A percentile compares a stretch with the other conserved stretches of the same genome.
Conservation (phyloP, 129 eudicot genomes). For the Tagetes erecta region DNA sequence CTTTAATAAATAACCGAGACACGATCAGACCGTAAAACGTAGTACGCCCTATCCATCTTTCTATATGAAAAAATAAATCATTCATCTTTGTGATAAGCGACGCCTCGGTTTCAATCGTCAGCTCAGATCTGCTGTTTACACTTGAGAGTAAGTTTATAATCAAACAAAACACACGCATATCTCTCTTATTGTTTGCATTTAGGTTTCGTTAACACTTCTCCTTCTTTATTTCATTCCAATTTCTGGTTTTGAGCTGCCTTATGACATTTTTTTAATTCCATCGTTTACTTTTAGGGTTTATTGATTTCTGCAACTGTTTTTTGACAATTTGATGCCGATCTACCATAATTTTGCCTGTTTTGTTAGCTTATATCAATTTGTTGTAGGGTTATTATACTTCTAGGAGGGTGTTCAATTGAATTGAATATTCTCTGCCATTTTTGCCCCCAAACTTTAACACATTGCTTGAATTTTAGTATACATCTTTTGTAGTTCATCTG, state of each 20-base stretch:
- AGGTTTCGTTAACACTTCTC: background rate
- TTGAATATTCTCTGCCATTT: background rate
- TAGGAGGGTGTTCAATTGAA: background rate
- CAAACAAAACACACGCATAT: background rate
- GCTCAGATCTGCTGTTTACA: constrained; percentile 36
- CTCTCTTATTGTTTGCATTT: background rate
- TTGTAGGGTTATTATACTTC: background rate
- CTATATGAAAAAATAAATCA: background rate
- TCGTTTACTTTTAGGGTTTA: constrained; percentile 11
- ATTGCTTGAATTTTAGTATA: background rate
- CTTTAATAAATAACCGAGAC: no score
- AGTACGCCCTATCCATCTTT: no score
- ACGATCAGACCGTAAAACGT: no score
- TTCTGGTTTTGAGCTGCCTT: background rate
- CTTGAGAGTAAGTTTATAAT: constrained; percentile 5
- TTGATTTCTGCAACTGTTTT: constrained; percentile 14
- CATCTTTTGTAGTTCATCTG: background rate
- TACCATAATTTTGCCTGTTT: background rate
- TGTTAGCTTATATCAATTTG: background rate
- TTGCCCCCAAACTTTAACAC: background rate
- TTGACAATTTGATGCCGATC: constrained; percentile 19
- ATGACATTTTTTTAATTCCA: background rate
- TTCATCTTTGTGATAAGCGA: constrained; percentile 23
- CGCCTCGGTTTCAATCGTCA: constrained; percentile 30
- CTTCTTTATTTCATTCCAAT: background rate